Evolutionary conservation across 129 eudicot genomes (phyloP).

Genomic region (Flaveria brownii): DNA sequence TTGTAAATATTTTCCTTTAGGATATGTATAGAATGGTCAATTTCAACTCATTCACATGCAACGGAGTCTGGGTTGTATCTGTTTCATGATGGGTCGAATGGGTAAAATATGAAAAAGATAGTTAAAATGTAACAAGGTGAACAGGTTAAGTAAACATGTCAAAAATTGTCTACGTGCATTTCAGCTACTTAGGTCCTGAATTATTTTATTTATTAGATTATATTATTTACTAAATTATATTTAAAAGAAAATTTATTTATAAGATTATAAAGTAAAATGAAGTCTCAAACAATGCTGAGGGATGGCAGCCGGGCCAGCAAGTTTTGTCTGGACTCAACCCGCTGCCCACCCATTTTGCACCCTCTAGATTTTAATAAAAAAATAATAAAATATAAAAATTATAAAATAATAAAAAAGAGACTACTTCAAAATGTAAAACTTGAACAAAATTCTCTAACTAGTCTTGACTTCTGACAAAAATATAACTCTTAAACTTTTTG

Average conservation of each 20-base stretch:
- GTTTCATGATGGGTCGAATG: slow-evolving; percentile 2
- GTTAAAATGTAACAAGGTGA: not conserved
- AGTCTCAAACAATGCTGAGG: not conserved
- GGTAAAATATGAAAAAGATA: not conserved
- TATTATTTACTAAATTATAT: not conserved
- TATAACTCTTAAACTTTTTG: not conserved
- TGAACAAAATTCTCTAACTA: not conserved
- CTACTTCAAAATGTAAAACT: not conserved
- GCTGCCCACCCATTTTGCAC: not conserved
- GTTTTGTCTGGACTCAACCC: not conserved
- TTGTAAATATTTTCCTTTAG: not conserved
- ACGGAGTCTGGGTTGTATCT: not conserved
- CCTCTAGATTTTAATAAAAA: not conserved
- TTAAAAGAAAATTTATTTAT: not conserved
- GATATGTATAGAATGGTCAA: not conserved
- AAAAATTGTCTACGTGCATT: not conserved
- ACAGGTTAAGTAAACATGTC: not conserved
- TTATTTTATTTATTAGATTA: not conserved
- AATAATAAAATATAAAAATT: not conserved
- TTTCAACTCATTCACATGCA: not conserved
- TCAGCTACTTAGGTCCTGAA: not conserved
- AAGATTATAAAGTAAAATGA: not conserved
- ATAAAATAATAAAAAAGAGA: not conserved
- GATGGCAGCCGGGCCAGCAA: not conserved
- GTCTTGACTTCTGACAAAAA: not conserved